A percentile compares a stretch with the other conserved stretches of the same genome.
Evolutionary conservation across 2,329 filamentous ascomycete species (phyloP).

Genomic region (Fusarium setosum): DNA sequence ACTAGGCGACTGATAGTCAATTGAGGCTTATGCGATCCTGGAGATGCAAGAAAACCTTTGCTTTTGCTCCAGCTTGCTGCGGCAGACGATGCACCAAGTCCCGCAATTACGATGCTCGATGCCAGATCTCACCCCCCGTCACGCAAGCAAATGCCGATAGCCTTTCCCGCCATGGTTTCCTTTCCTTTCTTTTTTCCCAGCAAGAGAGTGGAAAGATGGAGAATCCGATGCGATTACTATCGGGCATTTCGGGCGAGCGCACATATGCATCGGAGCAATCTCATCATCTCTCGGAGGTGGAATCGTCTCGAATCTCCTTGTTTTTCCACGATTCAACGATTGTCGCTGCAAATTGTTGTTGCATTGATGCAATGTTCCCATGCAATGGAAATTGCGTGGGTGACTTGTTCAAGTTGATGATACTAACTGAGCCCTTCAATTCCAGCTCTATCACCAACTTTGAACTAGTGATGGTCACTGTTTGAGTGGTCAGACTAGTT

Average conservation of each 20-base stretch:
- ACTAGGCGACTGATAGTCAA: conserved; percentile 1
- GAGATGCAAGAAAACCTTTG: neutral
- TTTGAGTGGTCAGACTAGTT: too few relatives aligned
- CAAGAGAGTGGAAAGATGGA: neutral
- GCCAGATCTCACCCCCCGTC: neutral
- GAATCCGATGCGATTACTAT: neutral
- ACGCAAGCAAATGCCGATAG: neutral
- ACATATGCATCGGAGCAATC: neutral
- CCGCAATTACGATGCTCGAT: neutral
- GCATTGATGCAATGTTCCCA: too few relatives aligned
- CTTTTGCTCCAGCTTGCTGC: neutral
- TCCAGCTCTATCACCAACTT: too few relatives aligned
- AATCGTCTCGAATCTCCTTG: neutral
- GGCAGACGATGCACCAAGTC: neutral
- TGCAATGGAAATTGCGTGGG: too few relatives aligned
- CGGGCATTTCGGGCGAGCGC: neutral
- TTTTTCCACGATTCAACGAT: neutral
- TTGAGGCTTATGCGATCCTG: conserved; percentile 4
- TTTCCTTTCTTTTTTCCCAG: neutral
- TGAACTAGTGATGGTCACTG: too few relatives aligned
- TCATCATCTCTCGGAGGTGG: neutral
- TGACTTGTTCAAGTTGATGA: too few relatives aligned
- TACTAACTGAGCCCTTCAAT: too few relatives aligned
- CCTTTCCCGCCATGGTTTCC: neutral
- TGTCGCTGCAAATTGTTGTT: too few relatives aligned